Base-by-base conservation (phyloP, 2,329 filamentous ascomycete species). In the Teratosphaeria nubilosa region DNA sequence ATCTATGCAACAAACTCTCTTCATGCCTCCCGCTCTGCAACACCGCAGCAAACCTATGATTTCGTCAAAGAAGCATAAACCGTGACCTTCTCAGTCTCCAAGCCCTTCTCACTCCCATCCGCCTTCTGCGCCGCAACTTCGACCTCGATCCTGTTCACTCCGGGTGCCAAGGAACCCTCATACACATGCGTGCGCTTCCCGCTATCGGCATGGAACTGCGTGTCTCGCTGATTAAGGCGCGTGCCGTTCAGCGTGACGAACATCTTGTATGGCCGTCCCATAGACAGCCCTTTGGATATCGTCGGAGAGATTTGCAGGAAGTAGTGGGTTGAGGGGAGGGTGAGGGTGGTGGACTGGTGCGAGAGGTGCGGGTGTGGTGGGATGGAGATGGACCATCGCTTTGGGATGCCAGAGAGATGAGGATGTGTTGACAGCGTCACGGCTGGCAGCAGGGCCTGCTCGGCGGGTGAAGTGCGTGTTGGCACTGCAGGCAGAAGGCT, bases 51-150 rank as follows among this genome's bases (percentile, higher is more conserved):
- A 30, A 7, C 27, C 27, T 30, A 30, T 30, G 27, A 30, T 30
- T 30, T 30, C 27, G 27, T 30, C 27, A 30, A 7, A 1, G 27
- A 30, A 30, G 87, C 81, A 73, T 88, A 88, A 30, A 94, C 78
- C 1, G 84, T 90, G 58, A 91, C 80, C 65, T 86, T 87, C 75
- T 96, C 91, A 62, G 91, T 77, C 69, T 94, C 90, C 37, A 86
- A 59, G 2, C 68, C 61, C 64, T 66, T 50, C 59, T 60, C 65
- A 51, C 63, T 81, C 13, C 58, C 61, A 16, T 57, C 60, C 61
- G 86, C 82, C 10, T 64, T 69, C 27, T 68, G 65, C 51, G 89
- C 88, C 62, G 91, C 83, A 59, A 92, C 78, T 66, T 92, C 87
- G 7, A 95, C 80, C 65, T 91, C 87, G 55, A 96, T 81, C 52